Conservation (phyloP, 2,329 filamentous ascomycete species). For the Leptoxyphium fumago region DNA sequence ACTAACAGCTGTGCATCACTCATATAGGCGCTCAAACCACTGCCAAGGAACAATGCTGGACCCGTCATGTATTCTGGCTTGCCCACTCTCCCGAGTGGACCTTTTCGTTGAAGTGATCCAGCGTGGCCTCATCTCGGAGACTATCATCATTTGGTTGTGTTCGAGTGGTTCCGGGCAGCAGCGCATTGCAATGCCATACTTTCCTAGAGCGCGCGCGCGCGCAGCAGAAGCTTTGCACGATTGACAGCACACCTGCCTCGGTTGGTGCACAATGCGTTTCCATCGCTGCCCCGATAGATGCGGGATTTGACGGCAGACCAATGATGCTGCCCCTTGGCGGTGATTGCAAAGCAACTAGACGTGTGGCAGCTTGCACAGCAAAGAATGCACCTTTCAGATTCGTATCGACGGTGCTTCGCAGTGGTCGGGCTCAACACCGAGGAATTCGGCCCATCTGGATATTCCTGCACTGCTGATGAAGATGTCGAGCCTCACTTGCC, state of each 20-base stretch:
- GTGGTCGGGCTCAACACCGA: slow-evolving; percentile 51
- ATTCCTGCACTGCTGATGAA: slow-evolving; percentile 84
- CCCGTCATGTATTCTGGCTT: slow-evolving; percentile 61
- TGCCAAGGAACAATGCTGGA: slow-evolving; percentile 72
- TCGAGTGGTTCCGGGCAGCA: slow-evolving; percentile 68
- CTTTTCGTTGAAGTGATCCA: slow-evolving; percentile 62
- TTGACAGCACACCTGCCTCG: slow-evolving; percentile 63
- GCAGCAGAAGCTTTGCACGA: slow-evolving; percentile 83
- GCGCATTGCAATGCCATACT: slow-evolving; percentile 65
- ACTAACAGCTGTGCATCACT: slow-evolving; percentile 73
- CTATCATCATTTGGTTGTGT: slow-evolving; percentile 79
- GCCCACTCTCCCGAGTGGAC: slow-evolving; percentile 63
- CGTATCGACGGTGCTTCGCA: slow-evolving; percentile 56
- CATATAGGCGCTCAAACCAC: slow-evolving; percentile 66
- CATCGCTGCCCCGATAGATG: slow-evolving; percentile 60
- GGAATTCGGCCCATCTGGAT: slow-evolving; percentile 76
- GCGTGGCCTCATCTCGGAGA: slow-evolving; percentile 56
- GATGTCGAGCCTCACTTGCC: slow-evolving; percentile 33
- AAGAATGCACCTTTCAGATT: slow-evolving; percentile 87
- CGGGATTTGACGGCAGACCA: slow-evolving; percentile 57
- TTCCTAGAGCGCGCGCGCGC: slow-evolving; percentile 64
- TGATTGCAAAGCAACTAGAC: slow-evolving; percentile 56
- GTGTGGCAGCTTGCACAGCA: slow-evolving; percentile 67
- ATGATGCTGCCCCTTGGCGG: slow-evolving; percentile 63
- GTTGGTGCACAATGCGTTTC: slow-evolving; percentile 83